These are phyloP conservation scores for Pinus albicaulis DNA, from an alignment of 75 land plant species.

Conservation along the genomic window DNA sequence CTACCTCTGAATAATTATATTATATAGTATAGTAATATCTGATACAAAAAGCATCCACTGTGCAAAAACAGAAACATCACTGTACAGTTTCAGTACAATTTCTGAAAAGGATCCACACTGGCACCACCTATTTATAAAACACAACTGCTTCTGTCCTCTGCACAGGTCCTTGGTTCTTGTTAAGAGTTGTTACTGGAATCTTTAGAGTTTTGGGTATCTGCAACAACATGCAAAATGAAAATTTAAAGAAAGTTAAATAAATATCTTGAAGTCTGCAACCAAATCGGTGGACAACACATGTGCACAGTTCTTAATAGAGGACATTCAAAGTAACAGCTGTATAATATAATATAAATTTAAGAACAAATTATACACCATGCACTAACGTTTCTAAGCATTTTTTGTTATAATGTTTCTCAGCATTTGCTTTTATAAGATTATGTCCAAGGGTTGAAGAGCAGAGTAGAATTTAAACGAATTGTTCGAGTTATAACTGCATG, in stretches of 20 bases:
- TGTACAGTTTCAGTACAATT: no score
- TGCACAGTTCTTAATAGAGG: neutral
- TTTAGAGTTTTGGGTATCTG: slow-evolving; percentile 1
- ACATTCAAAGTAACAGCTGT: neutral
- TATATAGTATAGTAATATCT: neutral
- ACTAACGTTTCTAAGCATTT: neutral
- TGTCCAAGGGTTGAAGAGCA: neutral
- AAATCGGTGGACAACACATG: neutral
- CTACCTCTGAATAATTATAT: neutral
- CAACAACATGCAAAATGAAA: neutral
- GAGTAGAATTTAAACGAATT: neutral
- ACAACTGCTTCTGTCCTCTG: neutral
- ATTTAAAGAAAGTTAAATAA: neutral
- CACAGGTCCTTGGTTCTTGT: neutral
- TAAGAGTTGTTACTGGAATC: neutral
- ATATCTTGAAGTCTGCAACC: neutral
- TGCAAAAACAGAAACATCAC: neutral
- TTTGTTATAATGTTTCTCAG: neutral
- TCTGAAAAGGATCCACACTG: neutral
- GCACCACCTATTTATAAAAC: neutral
- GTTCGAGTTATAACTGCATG: neutral
- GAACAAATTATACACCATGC: neutral
- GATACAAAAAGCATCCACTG: no score
- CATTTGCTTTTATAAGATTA: neutral
- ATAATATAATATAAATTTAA: neutral